Conservation (phyloP, 1,139 yeast species). For the Yarrowia galli region DNA sequence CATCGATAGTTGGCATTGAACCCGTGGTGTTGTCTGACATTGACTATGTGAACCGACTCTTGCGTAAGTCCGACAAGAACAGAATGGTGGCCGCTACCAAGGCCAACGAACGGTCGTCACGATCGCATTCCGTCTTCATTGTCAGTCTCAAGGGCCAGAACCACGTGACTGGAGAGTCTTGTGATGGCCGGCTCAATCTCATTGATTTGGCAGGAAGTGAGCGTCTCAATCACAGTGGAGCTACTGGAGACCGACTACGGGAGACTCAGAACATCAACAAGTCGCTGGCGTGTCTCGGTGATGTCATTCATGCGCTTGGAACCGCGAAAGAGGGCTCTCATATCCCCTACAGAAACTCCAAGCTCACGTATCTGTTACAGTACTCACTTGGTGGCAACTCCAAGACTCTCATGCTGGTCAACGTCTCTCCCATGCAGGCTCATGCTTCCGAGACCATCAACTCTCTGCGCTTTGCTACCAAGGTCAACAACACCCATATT, state of each 20-base stretch:
- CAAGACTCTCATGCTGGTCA: constrained; percentile 93
- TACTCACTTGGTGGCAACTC: constrained; percentile 86
- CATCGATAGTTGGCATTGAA: constrained; percentile 68
- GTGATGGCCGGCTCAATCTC: constrained; percentile 72
- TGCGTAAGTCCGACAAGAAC: constrained; percentile 64
- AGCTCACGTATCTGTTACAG: constrained; percentile 79
- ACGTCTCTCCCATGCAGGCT: constrained; percentile 70
- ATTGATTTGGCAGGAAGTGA: constrained; percentile 93
- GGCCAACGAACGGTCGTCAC: constrained; percentile 79
- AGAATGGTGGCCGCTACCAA: constrained; percentile 80
- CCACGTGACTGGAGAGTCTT: constrained; percentile 56
- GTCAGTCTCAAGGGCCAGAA: constrained; percentile 67
- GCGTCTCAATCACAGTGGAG: constrained; percentile 70
- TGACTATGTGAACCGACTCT: constrained; percentile 59
- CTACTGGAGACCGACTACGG: constrained; percentile 76
- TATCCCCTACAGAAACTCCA: constrained; percentile 65
- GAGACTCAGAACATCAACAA: constrained; percentile 93
- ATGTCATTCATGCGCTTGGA: constrained; percentile 81
- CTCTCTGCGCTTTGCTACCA: constrained; percentile 87
- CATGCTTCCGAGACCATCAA: constrained; percentile 81
- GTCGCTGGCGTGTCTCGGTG: constrained; percentile 87
- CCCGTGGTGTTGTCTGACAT: constrained; percentile 58
- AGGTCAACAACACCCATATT: constrained; percentile 54
- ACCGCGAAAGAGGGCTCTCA: constrained; percentile 50
- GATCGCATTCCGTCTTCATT: constrained; percentile 77